phyloP scores from a whole-genome alignment of 176 grass and related monocot species.

The Cenchrus fungigraminus region DNA sequence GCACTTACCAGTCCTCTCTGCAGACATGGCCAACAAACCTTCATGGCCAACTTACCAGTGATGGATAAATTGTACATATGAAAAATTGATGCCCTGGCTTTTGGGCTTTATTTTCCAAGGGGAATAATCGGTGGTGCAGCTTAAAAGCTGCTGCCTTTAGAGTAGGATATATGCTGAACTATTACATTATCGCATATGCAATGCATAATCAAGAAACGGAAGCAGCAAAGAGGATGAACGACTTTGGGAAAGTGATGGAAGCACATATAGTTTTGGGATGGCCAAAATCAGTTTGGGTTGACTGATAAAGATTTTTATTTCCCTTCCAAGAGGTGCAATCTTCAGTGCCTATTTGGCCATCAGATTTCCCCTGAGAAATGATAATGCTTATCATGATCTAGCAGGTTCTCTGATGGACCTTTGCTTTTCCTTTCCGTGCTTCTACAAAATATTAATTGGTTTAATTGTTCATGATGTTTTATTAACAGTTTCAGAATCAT shows the following conservation, averaged over 20 bases:
- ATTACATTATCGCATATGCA: no score
- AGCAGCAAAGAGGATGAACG: not conserved
- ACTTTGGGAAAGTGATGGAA: not conserved
- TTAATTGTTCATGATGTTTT: no score
- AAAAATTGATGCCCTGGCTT: not conserved
- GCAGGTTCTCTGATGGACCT: not conserved
- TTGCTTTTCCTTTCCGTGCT: conserved; percentile 1
- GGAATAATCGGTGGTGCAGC: conserved; percentile 31
- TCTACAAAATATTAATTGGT: conserved; percentile 30
- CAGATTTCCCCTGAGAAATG: not conserved
- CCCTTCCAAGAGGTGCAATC: not conserved
- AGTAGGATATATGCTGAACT: not conserved
- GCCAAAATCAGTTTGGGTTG: not conserved
- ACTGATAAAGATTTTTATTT: not conserved
- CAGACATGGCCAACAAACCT: no score
- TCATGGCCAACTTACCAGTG: no score
- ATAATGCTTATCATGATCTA: conserved; percentile 25
- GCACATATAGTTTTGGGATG: not conserved
- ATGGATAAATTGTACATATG: no score
- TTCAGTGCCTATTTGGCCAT: not conserved
- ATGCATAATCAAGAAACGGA: not conserved
- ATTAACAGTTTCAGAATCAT: no score
- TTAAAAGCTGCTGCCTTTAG: conserved; percentile 8
- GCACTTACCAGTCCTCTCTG: no score
- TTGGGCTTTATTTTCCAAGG: not conserved